Conservation (phyloP, 805 yeast species). For the Candida multigemmis region DNA sequence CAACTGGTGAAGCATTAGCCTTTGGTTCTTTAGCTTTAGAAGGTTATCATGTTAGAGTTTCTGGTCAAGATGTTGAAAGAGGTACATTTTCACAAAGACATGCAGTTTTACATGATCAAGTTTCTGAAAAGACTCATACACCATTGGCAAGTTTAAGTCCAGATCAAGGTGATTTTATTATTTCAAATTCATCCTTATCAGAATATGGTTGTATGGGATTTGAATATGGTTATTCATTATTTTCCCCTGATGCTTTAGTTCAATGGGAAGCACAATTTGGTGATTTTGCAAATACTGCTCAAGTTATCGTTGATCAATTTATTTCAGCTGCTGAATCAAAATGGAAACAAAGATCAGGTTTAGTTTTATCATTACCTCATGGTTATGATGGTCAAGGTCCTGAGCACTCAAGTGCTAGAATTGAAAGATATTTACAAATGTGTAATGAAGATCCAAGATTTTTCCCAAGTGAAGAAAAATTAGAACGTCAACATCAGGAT, state of each 20-base stretch:
- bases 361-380: conserved; percentile 92
- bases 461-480: conserved; percentile 85
- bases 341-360: conserved; percentile 98
- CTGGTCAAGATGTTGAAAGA: conserved; percentile 99
- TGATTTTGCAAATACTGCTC: conserved; percentile 99
- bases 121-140: conserved; percentile 70
- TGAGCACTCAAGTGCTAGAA: conserved; percentile 96
- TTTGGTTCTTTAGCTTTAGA: conserved; percentile 87
- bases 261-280: conserved; percentile 99
- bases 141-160: conserved; percentile 77
- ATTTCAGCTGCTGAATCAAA: conserved; percentile 94
- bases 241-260: conserved; percentile 94
- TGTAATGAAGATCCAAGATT: conserved; percentile 92
- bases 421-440: conserved; percentile 92
- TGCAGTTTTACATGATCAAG: conserved; percentile 95
- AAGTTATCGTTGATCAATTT: conserved; percentile 94
- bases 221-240: conserved; percentile 97
- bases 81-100: conserved; percentile 99
- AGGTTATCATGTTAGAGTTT: conserved; percentile 93
- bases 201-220: conserved; percentile 99
- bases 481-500: conserved; percentile 97
- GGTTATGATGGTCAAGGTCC: conserved; percentile 99
- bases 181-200: conserved; percentile 90
- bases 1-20: conserved; percentile 99
- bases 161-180: conserved; percentile 77